phyloP scores from a whole-genome alignment of 148 eudicot genomes.

The Fagopyrum homotropicum region DNA sequence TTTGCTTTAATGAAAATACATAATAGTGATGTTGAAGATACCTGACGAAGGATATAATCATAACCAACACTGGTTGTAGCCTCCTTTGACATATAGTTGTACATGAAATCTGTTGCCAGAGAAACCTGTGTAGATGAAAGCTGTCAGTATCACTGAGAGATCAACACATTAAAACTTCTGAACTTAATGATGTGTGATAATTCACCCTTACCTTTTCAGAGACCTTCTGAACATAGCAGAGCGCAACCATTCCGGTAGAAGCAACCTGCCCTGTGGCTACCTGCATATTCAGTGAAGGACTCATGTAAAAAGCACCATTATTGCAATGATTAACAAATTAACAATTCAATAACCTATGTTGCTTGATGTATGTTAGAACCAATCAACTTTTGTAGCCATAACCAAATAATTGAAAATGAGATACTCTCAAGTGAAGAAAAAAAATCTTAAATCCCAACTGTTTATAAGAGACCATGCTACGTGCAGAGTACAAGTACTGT shows the following conservation, averaged over 20 bases:
- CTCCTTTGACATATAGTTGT: constrained; percentile 77
- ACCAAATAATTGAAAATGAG: not conserved
- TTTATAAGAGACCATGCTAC: not conserved
- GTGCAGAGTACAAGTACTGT: not conserved
- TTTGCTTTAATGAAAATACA: not conserved
- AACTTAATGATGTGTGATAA: not conserved
- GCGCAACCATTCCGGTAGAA: constrained; percentile 82
- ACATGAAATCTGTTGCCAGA: constrained; percentile 82
- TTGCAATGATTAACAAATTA: not conserved
- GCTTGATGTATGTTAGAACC: not conserved
- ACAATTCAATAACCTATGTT: not conserved
- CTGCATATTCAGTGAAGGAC: constrained; percentile 24
- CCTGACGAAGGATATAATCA: constrained; percentile 92
- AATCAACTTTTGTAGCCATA: not conserved
- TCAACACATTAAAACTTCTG: constrained; percentile 13
- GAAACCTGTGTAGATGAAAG: constrained; percentile 50
- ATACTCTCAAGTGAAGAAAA: not conserved
- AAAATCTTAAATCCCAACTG: not conserved
- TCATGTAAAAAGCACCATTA: not conserved
- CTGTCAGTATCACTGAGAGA: not conserved
- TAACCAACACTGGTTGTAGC: constrained; percentile 85
- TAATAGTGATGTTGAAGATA: constrained; percentile 7
- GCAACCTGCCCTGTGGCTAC: constrained; percentile 91
- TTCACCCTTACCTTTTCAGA: constrained; percentile 64
- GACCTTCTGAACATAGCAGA: constrained; percentile 85